Conservation (phyloP, 2,329 filamentous ascomycete genomes). For the Fusarium sp. region DNA sequence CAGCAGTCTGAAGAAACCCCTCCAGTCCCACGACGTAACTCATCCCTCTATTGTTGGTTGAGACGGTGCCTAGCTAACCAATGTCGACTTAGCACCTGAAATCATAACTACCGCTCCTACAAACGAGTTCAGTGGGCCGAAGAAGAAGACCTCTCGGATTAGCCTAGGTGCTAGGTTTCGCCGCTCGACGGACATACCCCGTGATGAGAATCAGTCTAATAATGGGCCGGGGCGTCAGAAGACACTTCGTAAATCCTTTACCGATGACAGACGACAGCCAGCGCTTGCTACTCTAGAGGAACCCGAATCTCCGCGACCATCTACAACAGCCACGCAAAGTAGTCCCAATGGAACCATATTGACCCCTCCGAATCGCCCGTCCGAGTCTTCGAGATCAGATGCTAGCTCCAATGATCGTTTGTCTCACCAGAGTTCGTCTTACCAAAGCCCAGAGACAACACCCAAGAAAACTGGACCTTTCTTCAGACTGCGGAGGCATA, state of each 20-base stretch:
- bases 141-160: slow-evolving; percentile 69
- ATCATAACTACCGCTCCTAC: slow-evolving; percentile 96
- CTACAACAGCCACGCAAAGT: slow-evolving; percentile 47
- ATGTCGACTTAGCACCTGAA: slow-evolving; percentile 65
- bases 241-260: slow-evolving; percentile 60
- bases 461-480: slow-evolving; percentile 77
- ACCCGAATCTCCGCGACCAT: slow-evolving; percentile 55
- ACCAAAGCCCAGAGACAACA: slow-evolving; percentile 71
- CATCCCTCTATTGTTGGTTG: slow-evolving; percentile 14
- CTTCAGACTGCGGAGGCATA: slow-evolving; percentile 84
- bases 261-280: slow-evolving; percentile 54
- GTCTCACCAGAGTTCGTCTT: slow-evolving; percentile 67
- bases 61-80: slow-evolving; percentile 32
- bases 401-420: slow-evolving; percentile 79
- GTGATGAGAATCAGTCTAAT: slow-evolving; percentile 47
- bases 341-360: slow-evolving; percentile 60
- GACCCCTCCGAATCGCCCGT: slow-evolving; percentile 60
- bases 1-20: slow-evolving; percentile 71
- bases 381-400: slow-evolving; percentile 90
- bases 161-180: slow-evolving; percentile 67
- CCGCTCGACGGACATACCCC: slow-evolving; percentile 63
- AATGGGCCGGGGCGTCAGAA: slow-evolving; percentile 37
- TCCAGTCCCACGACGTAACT: slow-evolving; percentile 71
- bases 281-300: slow-evolving; percentile 67
- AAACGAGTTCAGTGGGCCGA: slow-evolving; percentile 67